Evolutionary conservation across 225 moss, liverwort and hornwort genomes (phyloP).

Genomic region (Polytrichum commune): DNA sequence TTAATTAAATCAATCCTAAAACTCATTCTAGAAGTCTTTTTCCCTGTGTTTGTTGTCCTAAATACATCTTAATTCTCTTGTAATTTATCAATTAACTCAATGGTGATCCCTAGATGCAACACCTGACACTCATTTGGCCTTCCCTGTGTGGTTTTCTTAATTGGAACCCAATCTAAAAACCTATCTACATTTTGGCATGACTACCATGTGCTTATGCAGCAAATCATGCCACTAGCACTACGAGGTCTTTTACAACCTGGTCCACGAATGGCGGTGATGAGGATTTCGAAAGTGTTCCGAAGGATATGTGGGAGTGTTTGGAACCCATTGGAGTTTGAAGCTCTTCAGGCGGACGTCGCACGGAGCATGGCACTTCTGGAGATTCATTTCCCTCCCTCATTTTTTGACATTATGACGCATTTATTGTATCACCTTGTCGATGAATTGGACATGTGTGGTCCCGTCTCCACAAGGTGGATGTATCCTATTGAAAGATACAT

Average conservation of each 20-base stretch:
- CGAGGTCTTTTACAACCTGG: not conserved
- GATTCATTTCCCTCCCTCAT: not conserved
- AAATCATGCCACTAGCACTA: too few relatives aligned
- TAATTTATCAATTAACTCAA: too few relatives aligned
- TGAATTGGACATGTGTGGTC: not conserved
- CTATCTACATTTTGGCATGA: too few relatives aligned
- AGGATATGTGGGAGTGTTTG: not conserved
- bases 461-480: not conserved
- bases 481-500: not conserved
- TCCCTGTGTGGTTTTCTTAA: too few relatives aligned
- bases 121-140: too few relatives aligned
- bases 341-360: not conserved
- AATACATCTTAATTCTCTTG: too few relatives aligned
- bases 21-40: too few relatives aligned
- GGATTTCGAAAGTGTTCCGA: not conserved
- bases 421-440: not conserved
- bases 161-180: too few relatives aligned
- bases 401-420: slow-evolving; percentile 2
- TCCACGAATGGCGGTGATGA: not conserved
- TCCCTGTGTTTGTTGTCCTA: too few relatives aligned
- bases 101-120: too few relatives aligned
- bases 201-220: too few relatives aligned
- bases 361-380: not conserved
- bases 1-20: too few relatives aligned
- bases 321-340: not conserved